Evolutionary conservation across 2,329 filamentous ascomycete species (phyloP), one percentile per base, ranked within the genome.

Genomic region (Nigrospora osmanthi): DNA sequence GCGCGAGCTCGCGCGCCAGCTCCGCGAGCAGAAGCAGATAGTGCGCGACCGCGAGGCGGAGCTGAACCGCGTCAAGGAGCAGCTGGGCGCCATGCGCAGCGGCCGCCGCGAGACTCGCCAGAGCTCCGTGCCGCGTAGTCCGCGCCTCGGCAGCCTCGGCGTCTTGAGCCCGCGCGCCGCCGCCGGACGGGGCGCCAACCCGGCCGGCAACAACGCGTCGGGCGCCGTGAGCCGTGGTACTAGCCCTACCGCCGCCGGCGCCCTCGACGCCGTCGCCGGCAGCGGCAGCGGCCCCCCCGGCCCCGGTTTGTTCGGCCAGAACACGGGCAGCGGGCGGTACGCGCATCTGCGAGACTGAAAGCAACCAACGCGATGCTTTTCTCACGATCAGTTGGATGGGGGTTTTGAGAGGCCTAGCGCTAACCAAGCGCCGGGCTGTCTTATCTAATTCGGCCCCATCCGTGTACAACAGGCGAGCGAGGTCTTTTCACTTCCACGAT

Each of bases 71-170:
- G 51, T 66, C 19, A 68, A 63, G 45, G 72, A 78, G 14, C 76
- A 81, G 56, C 55, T 79, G 23, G 65, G 66, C 9, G 48, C 61
- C 35, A 56, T 72, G 35, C 73, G 69, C 53, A 75, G 67, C 48
- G 69, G 68, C 15, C 70, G 78, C 6, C 66, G 77, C 38, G 76
- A 79, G 58, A 81, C 78, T 4, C 64, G 78, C 33, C 71, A 75
- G 54, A 67, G 63, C 43, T 80, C 76, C 51, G 75, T 78, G 17
- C 77, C 77, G 41, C 72, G 74, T 17, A 80, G 76, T 54, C 78
- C 78, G n/a, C 68, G 74, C 7, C 64, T 73, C 11, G 54, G 48
- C 38, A 57, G 56, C 28, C 53, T 60, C 4, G 66, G 69, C 31
- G 63, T 77, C 43, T 72, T 77, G 64, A 79, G 76, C 49, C 76